Conservation (phyloP, 306 rosid genomes). For the Sindora glabra region DNA sequence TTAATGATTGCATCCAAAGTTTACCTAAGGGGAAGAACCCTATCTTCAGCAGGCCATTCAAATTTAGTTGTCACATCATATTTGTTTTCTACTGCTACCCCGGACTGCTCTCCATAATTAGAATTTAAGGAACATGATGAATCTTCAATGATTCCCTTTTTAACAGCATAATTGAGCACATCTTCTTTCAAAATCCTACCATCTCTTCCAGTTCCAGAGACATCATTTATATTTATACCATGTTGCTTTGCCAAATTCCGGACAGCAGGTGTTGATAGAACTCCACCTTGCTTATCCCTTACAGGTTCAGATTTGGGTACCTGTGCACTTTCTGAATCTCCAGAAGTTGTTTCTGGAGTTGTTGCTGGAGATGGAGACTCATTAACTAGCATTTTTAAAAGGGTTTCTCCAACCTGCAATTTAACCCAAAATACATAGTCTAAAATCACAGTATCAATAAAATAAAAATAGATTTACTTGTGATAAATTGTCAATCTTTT, state of each 20-base stretch:
- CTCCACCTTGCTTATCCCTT: slow-evolving; percentile 28
- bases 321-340: slow-evolving; percentile 29
- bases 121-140: slow-evolving; percentile 26
- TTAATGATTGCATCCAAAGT: slow-evolving; percentile 1
- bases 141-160: slow-evolving; percentile 45
- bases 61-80: slow-evolving; percentile 19
- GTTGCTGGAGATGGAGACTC: slow-evolving; percentile 28
- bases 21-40: slow-evolving; percentile 67
- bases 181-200: slow-evolving; percentile 81
- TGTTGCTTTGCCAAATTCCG: slow-evolving; percentile 73
- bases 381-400: slow-evolving; percentile 45
- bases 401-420: slow-evolving; percentile 90
- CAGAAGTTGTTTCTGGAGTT: slow-evolving; percentile 5
- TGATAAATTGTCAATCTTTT: not conserved
- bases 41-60: slow-evolving; percentile 37
- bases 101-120: slow-evolving; percentile 21
- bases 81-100: slow-evolving; percentile 24
- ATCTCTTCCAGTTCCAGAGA: slow-evolving; percentile 70
- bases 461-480: not conserved
- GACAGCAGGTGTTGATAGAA: slow-evolving; percentile 75
- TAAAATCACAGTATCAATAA: slow-evolving; percentile 6
- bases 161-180: slow-evolving; percentile 45
- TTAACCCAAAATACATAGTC: slow-evolving; percentile 13
- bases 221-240: slow-evolving; percentile 61
- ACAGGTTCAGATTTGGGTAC: slow-evolving; percentile 30